phyloP scores from a whole-genome alignment of 1,139 yeast genomes.

The Candida mesenterica region DNA sequence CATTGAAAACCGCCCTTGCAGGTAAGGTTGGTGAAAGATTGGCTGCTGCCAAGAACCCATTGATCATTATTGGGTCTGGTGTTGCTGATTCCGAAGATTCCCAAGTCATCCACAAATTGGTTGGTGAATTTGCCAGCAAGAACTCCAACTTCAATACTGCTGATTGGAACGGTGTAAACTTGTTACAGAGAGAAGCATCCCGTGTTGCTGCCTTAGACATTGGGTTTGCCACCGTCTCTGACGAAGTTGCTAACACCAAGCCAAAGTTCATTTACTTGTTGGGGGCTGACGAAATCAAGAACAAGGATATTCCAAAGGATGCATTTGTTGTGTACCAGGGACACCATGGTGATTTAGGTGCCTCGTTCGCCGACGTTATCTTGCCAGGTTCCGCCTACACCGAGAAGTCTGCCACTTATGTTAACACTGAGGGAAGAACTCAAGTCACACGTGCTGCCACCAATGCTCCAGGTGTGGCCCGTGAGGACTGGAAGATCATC shows the following conservation, averaged over 20 bases:
- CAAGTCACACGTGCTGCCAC: constrained; percentile 86
- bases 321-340: constrained; percentile 91
- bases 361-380: constrained; percentile 83
- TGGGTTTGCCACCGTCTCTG: constrained; percentile 66
- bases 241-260: constrained; percentile 45
- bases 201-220: constrained; percentile 84
- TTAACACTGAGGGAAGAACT: constrained; percentile 88
- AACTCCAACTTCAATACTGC: constrained; percentile 63
- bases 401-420: constrained; percentile 84
- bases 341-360: constrained; percentile 90
- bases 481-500: constrained; percentile 90
- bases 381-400: constrained; percentile 90
- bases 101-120: constrained; percentile 55
- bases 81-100: constrained; percentile 70
- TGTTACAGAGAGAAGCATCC: constrained; percentile 84
- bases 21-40: constrained; percentile 74
- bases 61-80: constrained; percentile 82
- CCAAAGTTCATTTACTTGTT: constrained; percentile 80
- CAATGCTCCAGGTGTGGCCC: constrained; percentile 87
- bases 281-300: constrained; percentile 80
- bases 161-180: constrained; percentile 81
- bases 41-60: constrained; percentile 66
- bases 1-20: constrained; percentile 56
- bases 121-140: constrained; percentile 63
- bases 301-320: constrained; percentile 72